These are phyloP conservation scores for Colletotrichum sp. DNA, from an alignment of 2,329 filamentous ascomycete genomes.

Conservation along the genomic window DNA sequence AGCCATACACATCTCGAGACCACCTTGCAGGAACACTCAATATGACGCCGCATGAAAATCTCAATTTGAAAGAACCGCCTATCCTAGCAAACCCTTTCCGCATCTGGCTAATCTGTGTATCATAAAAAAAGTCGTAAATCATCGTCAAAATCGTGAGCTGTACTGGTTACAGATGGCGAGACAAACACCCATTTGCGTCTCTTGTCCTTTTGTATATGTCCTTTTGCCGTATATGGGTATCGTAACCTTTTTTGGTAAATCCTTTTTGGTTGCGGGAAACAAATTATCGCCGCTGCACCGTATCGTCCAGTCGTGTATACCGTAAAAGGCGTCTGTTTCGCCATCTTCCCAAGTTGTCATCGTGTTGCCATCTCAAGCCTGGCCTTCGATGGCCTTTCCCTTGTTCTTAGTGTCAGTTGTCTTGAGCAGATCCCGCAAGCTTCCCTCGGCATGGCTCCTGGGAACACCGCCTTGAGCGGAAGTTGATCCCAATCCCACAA, in stretches of 20 bases:
- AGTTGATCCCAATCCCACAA: slow-evolving; percentile 22
- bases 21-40: background rate
- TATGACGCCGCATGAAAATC: background rate
- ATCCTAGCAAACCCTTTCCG: background rate
- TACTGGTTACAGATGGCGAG: slow-evolving; percentile 2
- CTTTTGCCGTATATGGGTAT: slow-evolving; percentile 13
- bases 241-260: background rate
- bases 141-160: slow-evolving; percentile 6
- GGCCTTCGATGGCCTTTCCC: slow-evolving; percentile 35
- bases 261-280: background rate
- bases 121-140: background rate
- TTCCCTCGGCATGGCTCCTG: slow-evolving; percentile 60
- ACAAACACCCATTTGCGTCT: background rate
- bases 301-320: background rate
- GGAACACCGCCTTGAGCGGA: slow-evolving; percentile 28
- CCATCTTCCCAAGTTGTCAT: background rate
- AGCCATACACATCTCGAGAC: background rate
- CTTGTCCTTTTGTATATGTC: slow-evolving; percentile 9
- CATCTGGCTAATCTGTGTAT: background rate
- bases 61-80: background rate
- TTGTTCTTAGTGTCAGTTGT: slow-evolving; percentile 32
- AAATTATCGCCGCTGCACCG: background rate
- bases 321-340: background rate
- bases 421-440: slow-evolving; percentile 57
- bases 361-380: background rate